A percentile compares a stretch with the other conserved stretches of the same genome.
Evolutionary conservation across 495 filamentous ascomycete species (phyloP).

Genomic region (Aspergillus nidulans): DNA sequence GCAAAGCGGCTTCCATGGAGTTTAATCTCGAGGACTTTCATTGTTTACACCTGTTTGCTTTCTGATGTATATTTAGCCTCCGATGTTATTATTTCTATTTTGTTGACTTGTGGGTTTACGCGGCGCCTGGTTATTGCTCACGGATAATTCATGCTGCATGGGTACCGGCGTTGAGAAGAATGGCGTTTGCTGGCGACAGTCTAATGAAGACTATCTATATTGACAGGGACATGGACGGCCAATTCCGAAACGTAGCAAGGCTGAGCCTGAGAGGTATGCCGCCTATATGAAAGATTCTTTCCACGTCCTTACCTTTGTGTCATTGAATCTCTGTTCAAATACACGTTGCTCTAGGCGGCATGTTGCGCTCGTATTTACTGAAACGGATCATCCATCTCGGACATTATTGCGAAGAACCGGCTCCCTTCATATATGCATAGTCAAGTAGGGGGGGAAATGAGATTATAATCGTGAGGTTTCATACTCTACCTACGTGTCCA

Average conservation of each 20-base stretch:
- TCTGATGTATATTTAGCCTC: not conserved
- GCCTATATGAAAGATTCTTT: too few relatives aligned
- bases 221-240: too few relatives aligned
- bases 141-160: not conserved
- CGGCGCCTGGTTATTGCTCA: not conserved
- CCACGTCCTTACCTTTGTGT: too few relatives aligned
- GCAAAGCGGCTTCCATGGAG: not conserved
- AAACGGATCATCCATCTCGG: too few relatives aligned
- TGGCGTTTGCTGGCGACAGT: not conserved
- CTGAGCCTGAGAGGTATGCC: too few relatives aligned
- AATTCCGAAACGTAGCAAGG: too few relatives aligned
- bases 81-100: not conserved
- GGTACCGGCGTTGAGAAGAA: not conserved
- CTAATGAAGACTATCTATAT: not conserved
- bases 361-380: too few relatives aligned
- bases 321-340: too few relatives aligned
- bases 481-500: not conserved
- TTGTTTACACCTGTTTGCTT: not conserved
- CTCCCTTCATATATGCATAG: not conserved
- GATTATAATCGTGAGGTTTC: not conserved
- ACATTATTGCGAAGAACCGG: too few relatives aligned
- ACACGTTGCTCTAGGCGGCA: too few relatives aligned
- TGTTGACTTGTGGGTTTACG: not conserved
- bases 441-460: not conserved
- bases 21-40: not conserved